These are phyloP conservation scores for Paraleonurus japonicus DNA, from an alignment of 257 asterid genomes.

Conservation along the genomic window DNA sequence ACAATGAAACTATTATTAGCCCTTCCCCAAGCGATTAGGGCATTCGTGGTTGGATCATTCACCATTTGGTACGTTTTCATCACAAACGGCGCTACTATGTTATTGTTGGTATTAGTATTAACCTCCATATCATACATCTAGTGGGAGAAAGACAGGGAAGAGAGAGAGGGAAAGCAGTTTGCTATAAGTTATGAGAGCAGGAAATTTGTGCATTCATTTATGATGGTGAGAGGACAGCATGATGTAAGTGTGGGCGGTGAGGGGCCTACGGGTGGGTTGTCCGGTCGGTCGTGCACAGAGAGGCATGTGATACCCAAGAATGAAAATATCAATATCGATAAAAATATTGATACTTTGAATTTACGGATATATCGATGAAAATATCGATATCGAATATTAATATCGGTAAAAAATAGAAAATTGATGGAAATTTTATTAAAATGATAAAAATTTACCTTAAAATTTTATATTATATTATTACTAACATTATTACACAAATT, in stretches of 20 bases:
- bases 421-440: no score
- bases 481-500: no score
- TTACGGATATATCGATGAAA: no score
- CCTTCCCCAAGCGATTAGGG: constrained; percentile 61
- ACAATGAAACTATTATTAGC: constrained; percentile 67
- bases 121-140: constrained; percentile 49
- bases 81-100: constrained; percentile 60
- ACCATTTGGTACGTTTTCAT: constrained; percentile 90
- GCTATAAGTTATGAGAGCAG: neutral
- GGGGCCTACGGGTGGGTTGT: constrained; percentile 14
- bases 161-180: constrained; percentile 3
- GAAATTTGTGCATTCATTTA: constrained; percentile 17
- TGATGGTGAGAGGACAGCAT: constrained; percentile 28
- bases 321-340: no score
- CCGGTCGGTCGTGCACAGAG: constrained; percentile 24
- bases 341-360: no score
- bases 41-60: constrained; percentile 56
- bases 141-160: neutral
- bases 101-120: constrained; percentile 4
- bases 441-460: no score
- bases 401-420: no score
- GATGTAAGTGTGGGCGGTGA: constrained; percentile 30
- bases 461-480: no score
- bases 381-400: no score
- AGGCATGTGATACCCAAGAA: no score